Evolutionary conservation across 2,329 filamentous ascomycete genomes (phyloP), one percentile per base, ranked within the genome.

Genomic region (Cryphonectria naterciae): DNA sequence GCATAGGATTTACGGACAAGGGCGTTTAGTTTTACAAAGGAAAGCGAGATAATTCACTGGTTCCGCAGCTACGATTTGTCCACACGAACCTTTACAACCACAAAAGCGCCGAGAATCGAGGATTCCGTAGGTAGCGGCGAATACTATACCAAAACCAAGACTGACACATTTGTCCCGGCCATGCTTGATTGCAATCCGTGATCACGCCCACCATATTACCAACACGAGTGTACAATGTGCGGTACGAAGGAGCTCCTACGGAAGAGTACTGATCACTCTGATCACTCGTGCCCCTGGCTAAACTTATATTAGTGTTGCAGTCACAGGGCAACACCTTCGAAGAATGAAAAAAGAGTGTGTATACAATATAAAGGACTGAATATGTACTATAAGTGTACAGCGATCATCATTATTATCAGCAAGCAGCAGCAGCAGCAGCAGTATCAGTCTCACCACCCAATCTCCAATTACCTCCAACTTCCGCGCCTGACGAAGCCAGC

Each of bases 71-170:
- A 60, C 58, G 22, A 54, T 49, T n/a, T 4, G 46, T 54, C 61
- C 39, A 54, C 54, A 15, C n/a, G 11, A 28, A 0, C 39, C 64
- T 68, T 49, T 58, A 72, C 61, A 32, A 22, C 58, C 54, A 52
- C 25, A 62, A 39, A n/a, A n/a, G 1, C 37, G 2, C 37, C 10
- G 10, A 39, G 46, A 37, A 32, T 39, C 58, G 25, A 61, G 39
- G 52, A 46, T 15, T 60, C 35, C 64, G 35, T 54, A 70, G 60
- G 63, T 70, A 64, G 64, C 67, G 64, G 32, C 64, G 43, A 69
- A 52, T 60, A 65, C 61, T 63, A 60, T 61, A 58, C 19, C 17
- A 10, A 54, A 19, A 63, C 49, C 32, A 32, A 56, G 41, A 41
- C 28, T 17, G 13, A 13, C 17, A 17, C 19, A 8, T 52, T 25